A percentile compares a stretch with the other conserved stretches of the same genome.
Conservation (phyloP, 2,329 filamentous ascomycete genomes). For the Huntiella savannae region DNA sequence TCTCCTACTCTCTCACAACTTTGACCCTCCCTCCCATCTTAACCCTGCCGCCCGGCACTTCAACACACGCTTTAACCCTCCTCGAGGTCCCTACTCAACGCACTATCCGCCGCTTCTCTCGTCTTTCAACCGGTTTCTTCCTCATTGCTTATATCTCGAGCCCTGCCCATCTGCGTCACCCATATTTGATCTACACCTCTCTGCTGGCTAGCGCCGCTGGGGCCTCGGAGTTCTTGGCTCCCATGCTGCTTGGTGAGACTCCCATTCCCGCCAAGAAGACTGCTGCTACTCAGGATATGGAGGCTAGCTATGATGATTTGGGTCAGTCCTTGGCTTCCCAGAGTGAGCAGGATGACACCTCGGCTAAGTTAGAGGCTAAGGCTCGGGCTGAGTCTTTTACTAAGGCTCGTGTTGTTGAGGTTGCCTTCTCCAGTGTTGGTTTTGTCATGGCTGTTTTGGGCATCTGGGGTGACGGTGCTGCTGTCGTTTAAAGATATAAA, state of each 20-base stretch:
- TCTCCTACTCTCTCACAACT: conserved; percentile 67
- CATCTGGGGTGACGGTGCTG: conserved; percentile 44
- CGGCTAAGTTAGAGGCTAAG: conserved; percentile 45
- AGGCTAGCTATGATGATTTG: conserved; percentile 54
- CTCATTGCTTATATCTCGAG: conserved; percentile 62
- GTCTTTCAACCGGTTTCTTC: conserved; percentile 51
- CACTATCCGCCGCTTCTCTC: conserved; percentile 48
- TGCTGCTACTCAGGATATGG: conserved; percentile 27
- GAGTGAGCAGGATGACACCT: conserved; percentile 21
- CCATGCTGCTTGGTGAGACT: conserved; percentile 21
- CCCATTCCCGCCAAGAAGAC: conserved; percentile 15
- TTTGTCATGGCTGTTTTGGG: conserved; percentile 44
- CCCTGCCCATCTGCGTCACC: conserved; percentile 56
- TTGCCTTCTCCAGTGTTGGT: conserved; percentile 32
- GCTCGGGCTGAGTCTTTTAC: conserved; percentile 35
- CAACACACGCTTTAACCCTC: conserved; percentile 50
- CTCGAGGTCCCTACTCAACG: conserved; percentile 43
- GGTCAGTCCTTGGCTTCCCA: conserved; percentile 19
- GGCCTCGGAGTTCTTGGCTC: conserved; percentile 30
- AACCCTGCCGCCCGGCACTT: conserved; percentile 52
- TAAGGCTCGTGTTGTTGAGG: conserved; percentile 34
- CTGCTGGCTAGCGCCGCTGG: conserved; percentile 46
- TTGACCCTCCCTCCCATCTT: conserved; percentile 66
- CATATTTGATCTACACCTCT: conserved; percentile 76
- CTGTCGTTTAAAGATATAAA: conserved; percentile 2